A percentile compares a stretch with the other conserved stretches of the same genome.
These are phyloP conservation scores for Tuber microsphaerosporum DNA, from an alignment of 495 filamentous ascomycete species.

Conservation along the genomic window DNA sequence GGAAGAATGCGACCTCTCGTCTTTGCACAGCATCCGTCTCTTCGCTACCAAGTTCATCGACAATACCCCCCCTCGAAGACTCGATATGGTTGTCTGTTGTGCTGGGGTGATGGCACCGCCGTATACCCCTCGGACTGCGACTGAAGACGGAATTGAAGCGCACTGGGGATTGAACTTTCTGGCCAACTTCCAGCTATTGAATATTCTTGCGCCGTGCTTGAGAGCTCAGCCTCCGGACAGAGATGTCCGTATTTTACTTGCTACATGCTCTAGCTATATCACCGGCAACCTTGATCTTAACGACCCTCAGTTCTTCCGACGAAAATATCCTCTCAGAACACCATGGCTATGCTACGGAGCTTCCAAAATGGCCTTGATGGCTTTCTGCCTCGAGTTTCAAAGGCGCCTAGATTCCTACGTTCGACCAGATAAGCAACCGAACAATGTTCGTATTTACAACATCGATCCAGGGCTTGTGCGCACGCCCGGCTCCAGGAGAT, in stretches of 20 bases:
- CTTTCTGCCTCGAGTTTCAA: slow-evolving; percentile 80
- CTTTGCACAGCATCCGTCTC: slow-evolving; percentile 74
- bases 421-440: slow-evolving; percentile 71
- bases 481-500: slow-evolving; percentile 79
- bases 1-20: slow-evolving; percentile 84
- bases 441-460: slow-evolving; percentile 70
- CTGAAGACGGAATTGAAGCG: slow-evolving; percentile 71
- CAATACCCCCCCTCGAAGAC: slow-evolving; percentile 79
- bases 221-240: slow-evolving; percentile 85
- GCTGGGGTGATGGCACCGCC: slow-evolving; percentile 66
- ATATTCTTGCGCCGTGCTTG: slow-evolving; percentile 79
- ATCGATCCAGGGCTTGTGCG: slow-evolving; percentile 78
- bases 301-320: slow-evolving; percentile 35
- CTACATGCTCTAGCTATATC: slow-evolving; percentile 81
- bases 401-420: slow-evolving; percentile 75
- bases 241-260: slow-evolving; percentile 80
- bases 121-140: slow-evolving; percentile 50
- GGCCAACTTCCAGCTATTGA: slow-evolving; percentile 87
- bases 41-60: slow-evolving; percentile 99
- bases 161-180: slow-evolving; percentile 95
- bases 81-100: slow-evolving; percentile 89
- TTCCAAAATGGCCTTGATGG: slow-evolving; percentile 82
- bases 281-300: slow-evolving; percentile 46
- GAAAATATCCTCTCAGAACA: slow-evolving; percentile 37
- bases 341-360: slow-evolving; percentile 65